Evolutionary conservation across 805 yeast genomes (phyloP).

Genomic region (Saturnispora saitoi): DNA sequence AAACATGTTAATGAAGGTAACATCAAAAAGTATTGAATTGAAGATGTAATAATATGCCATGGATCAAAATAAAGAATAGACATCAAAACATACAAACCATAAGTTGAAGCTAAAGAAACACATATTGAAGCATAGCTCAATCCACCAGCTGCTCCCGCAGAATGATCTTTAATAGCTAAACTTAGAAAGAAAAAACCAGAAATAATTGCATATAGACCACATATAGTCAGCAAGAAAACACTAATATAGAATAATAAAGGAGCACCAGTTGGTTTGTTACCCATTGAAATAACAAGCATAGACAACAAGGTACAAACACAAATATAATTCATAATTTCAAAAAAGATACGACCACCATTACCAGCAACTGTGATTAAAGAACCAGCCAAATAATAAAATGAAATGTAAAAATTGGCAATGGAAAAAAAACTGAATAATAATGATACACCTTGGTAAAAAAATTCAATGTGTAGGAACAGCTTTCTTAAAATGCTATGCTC

Average conservation of each 20-base stretch:
- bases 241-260: conserved; percentile 64
- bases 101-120: conserved; percentile 80
- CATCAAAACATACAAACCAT: conserved; percentile 78
- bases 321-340: conserved; percentile 78
- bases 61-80: conserved; percentile 86
- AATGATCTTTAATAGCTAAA: conserved; percentile 38
- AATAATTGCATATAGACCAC: conserved; percentile 72
- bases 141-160: conserved; percentile 32
- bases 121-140: conserved; percentile 64
- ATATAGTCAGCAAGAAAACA: conserved; percentile 63
- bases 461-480: conserved; percentile 75
- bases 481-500: conserved; percentile 79
- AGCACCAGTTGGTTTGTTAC: conserved; percentile 97
- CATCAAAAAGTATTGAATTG: conserved; percentile 79
- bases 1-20: conserved; percentile 90
- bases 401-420: conserved; percentile 81
- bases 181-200: conserved; percentile 79
- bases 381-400: conserved; percentile 90
- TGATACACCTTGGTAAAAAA: conserved; percentile 75
- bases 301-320: conserved; percentile 76
- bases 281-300: conserved; percentile 89
- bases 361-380: conserved; percentile 57
- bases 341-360: conserved; percentile 73
- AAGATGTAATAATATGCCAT: conserved; percentile 89
- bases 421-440: conserved; percentile 87